Conservation (phyloP, 441 rosid genomes). For the Populus hybrid region DNA sequence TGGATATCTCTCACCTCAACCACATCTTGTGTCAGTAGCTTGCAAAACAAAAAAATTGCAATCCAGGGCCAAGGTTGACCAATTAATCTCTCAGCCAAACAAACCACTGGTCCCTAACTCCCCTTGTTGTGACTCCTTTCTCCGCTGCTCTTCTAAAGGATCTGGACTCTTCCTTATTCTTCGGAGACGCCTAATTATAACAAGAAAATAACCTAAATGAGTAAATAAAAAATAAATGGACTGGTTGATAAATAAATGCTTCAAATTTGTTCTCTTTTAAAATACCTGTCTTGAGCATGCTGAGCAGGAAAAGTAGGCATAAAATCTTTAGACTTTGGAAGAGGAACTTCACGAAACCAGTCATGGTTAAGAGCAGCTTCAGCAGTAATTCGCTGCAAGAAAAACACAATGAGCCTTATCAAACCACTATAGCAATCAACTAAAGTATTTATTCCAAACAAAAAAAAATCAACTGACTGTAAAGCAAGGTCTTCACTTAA, state of each 20-base stretch:
- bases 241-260: background rate
- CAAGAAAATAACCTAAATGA: slow-evolving; percentile 9
- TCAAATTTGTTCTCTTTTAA: background rate
- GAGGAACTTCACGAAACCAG: slow-evolving; percentile 97
- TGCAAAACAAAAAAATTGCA: slow-evolving; percentile 30
- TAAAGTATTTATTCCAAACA: background rate
- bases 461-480: background rate
- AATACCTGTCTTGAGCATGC: slow-evolving; percentile 97
- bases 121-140: slow-evolving; percentile 74
- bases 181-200: slow-evolving; percentile 60
- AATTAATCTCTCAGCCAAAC: slow-evolving; percentile 57
- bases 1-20: slow-evolving; percentile 69
- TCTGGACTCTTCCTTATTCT: slow-evolving; percentile 95
- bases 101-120: slow-evolving; percentile 84
- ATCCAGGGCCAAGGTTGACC: slow-evolving; percentile 24
- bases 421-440: slow-evolving; percentile 9
- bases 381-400: slow-evolving; percentile 78
- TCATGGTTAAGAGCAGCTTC: slow-evolving; percentile 95
- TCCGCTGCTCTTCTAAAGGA: slow-evolving; percentile 92
- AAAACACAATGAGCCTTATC: slow-evolving; percentile 13
- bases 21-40: slow-evolving; percentile 25
- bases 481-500: background rate
- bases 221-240: slow-evolving; percentile 11
- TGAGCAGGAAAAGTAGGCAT: slow-evolving; percentile 99
- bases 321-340: slow-evolving; percentile 95